phyloP scores from a whole-genome alignment of 2,329 filamentous ascomycete species.

The Lasiodiplodia citricola region DNA sequence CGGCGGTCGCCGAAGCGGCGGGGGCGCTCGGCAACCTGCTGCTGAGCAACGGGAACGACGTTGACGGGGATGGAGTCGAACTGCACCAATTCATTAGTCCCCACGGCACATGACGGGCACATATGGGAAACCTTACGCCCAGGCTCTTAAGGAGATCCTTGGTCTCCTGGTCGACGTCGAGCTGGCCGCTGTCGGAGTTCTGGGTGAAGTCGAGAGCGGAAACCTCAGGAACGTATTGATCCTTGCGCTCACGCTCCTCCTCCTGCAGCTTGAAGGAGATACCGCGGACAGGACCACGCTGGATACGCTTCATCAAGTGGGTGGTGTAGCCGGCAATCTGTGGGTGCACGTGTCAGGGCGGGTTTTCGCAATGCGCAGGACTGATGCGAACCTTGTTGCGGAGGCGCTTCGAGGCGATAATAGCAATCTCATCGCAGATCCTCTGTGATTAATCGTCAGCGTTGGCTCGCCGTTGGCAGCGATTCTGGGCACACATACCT shows the following conservation, averaged over 20 bases:
- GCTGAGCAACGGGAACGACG: slow-evolving; percentile 87
- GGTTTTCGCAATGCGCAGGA: slow-evolving; percentile 54
- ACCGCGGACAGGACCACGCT: slow-evolving; percentile 97
- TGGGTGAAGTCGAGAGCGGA: slow-evolving; percentile 98
- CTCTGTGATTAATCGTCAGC: slow-evolving; percentile 46
- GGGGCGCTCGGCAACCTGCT: slow-evolving; percentile 81
- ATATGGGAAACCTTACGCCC: slow-evolving; percentile 73
- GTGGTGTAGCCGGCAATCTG: slow-evolving; percentile 97
- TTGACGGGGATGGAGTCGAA: slow-evolving; percentile 98
- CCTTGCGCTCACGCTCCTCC: slow-evolving; percentile 99
- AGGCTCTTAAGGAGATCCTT: slow-evolving; percentile 99
- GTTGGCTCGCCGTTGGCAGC: not conserved
- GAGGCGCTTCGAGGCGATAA: slow-evolving; percentile 98
- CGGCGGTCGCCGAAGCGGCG: slow-evolving; percentile 76
- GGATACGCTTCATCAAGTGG: slow-evolving; percentile 96
- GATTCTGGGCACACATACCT: slow-evolving; percentile 52
- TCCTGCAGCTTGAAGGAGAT: slow-evolving; percentile 99
- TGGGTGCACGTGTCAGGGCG: slow-evolving; percentile 21
- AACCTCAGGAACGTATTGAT: slow-evolving; percentile 99
- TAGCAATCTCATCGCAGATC: slow-evolving; percentile 99
- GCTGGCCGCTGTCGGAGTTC: slow-evolving; percentile 88
- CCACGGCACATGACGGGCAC: not conserved
- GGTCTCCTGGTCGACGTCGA: slow-evolving; percentile 96
- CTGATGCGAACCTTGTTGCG: slow-evolving; percentile 86
- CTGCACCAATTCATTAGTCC: slow-evolving; percentile 54